A percentile compares a stretch with the other conserved stretches of the same genome.
Evolutionary conservation across 1,284 basidiomycete species (phyloP).

Genomic region (Leucoagaricus sp.): DNA sequence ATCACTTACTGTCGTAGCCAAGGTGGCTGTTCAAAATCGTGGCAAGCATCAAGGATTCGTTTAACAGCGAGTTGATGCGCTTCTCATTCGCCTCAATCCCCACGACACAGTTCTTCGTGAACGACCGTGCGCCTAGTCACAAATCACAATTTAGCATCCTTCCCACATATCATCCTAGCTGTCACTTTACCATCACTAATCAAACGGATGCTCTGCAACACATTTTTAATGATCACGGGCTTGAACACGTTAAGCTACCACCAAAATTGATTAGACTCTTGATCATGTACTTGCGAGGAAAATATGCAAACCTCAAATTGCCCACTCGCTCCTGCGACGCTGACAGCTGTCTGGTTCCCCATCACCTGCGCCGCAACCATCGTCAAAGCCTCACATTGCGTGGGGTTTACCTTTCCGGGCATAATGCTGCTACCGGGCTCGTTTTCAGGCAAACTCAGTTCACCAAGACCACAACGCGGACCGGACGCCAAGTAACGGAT

Average conservation of each 20-base stretch:
- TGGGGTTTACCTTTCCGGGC: conserved; percentile 99
- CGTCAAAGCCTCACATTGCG: conserved; percentile 97
- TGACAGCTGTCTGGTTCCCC: conserved; percentile 95
- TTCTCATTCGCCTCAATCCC: conserved; percentile 97
- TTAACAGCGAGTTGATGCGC: conserved; percentile 85
- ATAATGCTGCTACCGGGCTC: conserved; percentile 99
- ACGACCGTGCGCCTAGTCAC: conserved; percentile 74
- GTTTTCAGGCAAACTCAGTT: conserved; percentile 95
- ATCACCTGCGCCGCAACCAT: conserved; percentile 99
- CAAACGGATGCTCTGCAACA: conserved; percentile 93
- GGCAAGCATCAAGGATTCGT: conserved; percentile 96
- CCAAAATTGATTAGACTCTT: conserved; percentile 6
- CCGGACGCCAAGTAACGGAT: conserved; percentile 98
- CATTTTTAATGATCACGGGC: conserved; percentile 97
- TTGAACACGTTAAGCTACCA: conserved; percentile 98
- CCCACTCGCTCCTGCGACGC: conserved; percentile 91
- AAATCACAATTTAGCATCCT: conserved; percentile 16
- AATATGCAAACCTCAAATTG: conserved; percentile 83
- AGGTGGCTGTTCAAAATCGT: conserved; percentile 93
- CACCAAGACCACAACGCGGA: conserved; percentile 96
- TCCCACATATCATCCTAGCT: conserved; percentile 9
- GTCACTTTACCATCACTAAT: conserved; percentile 79
- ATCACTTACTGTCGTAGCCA: conserved; percentile 88
- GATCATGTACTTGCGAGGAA: not conserved
- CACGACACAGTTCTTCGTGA: conserved; percentile 96